Evolutionary conservation across 2,329 filamentous ascomycete species (phyloP).

Genomic region (Aspergillus ruber): DNA sequence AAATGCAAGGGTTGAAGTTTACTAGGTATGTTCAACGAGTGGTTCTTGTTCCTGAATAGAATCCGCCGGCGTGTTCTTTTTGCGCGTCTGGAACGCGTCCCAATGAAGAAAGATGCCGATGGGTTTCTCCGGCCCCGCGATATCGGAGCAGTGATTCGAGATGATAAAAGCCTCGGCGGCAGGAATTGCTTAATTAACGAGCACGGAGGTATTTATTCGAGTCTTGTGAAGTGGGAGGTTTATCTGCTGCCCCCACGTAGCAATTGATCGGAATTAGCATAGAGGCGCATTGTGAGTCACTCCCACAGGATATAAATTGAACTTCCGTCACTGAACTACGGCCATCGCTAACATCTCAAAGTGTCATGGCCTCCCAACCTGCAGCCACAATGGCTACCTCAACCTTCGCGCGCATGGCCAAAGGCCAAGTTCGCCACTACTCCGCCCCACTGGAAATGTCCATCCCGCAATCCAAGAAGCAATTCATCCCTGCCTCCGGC

Average conservation of each 20-base stretch:
- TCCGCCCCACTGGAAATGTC: slow-evolving; percentile 41
- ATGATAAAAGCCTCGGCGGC: background rate
- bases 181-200: background rate
- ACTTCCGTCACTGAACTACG: background rate
- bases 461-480: slow-evolving; percentile 74
- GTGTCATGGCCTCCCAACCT: slow-evolving; percentile 22
- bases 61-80: slow-evolving; percentile 4
- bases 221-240: background rate
- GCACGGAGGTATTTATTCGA: slow-evolving; percentile 8
- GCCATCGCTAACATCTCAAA: background rate
- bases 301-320: background rate
- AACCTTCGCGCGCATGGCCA: slow-evolving; percentile 27
- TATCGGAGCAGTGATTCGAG: slow-evolving; percentile 15
- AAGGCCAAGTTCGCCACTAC: slow-evolving; percentile 37
- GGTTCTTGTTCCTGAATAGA: too few relatives aligned
- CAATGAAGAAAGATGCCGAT: slow-evolving; percentile 10
- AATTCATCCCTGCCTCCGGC: slow-evolving; percentile 79
- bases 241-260: background rate
- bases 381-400: slow-evolving; percentile 24
- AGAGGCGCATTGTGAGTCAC: background rate
- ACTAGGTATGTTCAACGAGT: slow-evolving; percentile 7
- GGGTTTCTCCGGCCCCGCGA: slow-evolving; percentile 28
- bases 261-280: background rate
- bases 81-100: slow-evolving; percentile 15
- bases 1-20: background rate